Evolutionary conservation across 805 yeast species (phyloP).

Genomic region (Nakazawaea wickerhamii): DNA sequence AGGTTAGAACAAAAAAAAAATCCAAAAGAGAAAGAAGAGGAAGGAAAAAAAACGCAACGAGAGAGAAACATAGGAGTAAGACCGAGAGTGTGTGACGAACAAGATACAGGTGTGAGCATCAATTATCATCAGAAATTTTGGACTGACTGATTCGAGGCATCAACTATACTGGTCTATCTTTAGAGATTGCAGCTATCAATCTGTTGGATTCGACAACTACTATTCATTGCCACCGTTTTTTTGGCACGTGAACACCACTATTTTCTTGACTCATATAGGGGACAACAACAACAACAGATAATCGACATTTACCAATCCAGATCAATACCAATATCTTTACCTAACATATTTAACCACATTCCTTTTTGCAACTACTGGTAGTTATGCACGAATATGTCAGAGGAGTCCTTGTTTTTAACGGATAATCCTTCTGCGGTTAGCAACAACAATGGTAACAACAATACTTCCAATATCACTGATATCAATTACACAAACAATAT

Average conservation of each 20-base stretch:
- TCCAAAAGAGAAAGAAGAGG: not conserved
- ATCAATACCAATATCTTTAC: too few species aligned
- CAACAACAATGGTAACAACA: not conserved
- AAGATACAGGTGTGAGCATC: not conserved
- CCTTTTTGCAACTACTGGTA: not conserved
- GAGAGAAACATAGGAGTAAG: too few species aligned
- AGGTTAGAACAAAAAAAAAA: too few species aligned
- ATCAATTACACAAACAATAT: not conserved
- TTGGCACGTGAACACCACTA: not conserved
- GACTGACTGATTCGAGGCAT: not conserved
- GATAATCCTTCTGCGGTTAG: conserved; percentile 5
- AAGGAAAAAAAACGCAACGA: not conserved
- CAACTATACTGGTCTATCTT: not conserved
- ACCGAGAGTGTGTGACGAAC: not conserved
- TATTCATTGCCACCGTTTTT: not conserved
- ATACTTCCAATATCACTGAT: not conserved
- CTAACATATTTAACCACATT: too few species aligned
- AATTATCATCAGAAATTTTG: not conserved
- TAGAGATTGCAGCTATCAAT: not conserved
- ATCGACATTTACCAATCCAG: too few species aligned
- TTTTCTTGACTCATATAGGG: too few species aligned
- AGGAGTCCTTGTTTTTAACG: conserved; percentile 8
- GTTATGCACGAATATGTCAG: conserved; percentile 2
- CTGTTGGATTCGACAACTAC: not conserved
- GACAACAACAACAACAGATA: too few species aligned